A percentile compares a stretch with the other conserved stretches of the same genome.
Evolutionary conservation across 352 stramenopile species (phyloP).

Genomic region (Phytopythium helicoides): DNA sequence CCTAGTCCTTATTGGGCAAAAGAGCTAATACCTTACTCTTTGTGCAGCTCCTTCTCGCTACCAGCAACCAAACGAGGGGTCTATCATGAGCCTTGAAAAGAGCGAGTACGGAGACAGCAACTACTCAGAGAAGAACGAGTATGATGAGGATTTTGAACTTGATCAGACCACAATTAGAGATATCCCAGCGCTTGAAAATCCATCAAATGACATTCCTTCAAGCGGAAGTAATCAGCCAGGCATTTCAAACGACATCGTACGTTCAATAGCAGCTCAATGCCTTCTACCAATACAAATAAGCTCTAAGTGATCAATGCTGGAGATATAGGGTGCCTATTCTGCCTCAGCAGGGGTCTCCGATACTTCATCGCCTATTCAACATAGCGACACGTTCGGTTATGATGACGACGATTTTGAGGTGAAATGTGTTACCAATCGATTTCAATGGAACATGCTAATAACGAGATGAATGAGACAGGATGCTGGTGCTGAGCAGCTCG

Average conservation of each 20-base stretch:
- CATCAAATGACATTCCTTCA: not conserved
- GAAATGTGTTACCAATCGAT: not conserved
- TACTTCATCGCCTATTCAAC: not conserved
- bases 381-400: constrained; percentile 59
- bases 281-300: too few relatives aligned
- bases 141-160: constrained; percentile 67
- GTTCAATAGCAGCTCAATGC: too few relatives aligned
- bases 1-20: not conserved
- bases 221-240: too few relatives aligned
- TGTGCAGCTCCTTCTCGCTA: constrained; percentile 37
- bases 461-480: too few relatives aligned
- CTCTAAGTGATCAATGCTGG: too few relatives aligned
- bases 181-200: not conserved
- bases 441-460: too few relatives aligned
- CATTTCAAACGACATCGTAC: too few relatives aligned
- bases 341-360: too few relatives aligned
- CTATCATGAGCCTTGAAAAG: constrained; percentile 7
- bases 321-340: too few relatives aligned
- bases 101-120: constrained; percentile 20
- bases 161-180: constrained; percentile 42
- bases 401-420: constrained; percentile 79
- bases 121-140: constrained; percentile 32
- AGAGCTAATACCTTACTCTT: not conserved
- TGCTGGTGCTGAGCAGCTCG: not conserved
- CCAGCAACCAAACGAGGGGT: constrained; percentile 20